Evolutionary conservation across 345 rosid species (phyloP).

Genomic region (Rhizophora mangle): DNA sequence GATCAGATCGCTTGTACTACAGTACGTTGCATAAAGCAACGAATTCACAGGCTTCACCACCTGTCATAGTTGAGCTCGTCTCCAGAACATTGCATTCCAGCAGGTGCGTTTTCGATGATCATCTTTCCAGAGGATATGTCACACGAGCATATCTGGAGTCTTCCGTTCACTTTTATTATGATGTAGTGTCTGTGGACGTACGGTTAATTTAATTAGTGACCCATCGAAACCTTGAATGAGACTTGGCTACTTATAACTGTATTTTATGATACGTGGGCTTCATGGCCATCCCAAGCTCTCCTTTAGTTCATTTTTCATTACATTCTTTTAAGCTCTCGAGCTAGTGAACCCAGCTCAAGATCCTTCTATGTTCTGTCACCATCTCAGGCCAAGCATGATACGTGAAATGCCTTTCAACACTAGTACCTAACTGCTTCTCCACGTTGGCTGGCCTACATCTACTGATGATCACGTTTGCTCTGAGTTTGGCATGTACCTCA

Average conservation of each 20-base stretch:
- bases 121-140: background rate
- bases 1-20: no score
- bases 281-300: background rate
- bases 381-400: background rate
- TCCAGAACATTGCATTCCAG: no score
- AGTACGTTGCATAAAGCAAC: no score
- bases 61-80: slow-evolving; percentile 1
- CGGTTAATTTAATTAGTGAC: background rate
- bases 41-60: background rate
- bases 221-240: slow-evolving; percentile 18
- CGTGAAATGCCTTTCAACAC: background rate
- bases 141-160: slow-evolving; percentile 7
- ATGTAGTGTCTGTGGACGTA: background rate
- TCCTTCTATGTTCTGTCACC: background rate
- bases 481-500: background rate
- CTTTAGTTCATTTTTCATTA: background rate
- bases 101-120: no score
- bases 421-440: background rate
- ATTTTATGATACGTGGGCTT: background rate
- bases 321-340: no score
- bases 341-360: background rate
- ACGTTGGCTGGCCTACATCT: slow-evolving; percentile 1
- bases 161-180: slow-evolving; percentile 2
- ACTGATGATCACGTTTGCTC: slow-evolving; percentile 12
- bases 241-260: background rate